phyloP scores from a whole-genome alignment of 1,284 basidiomycete species.

The Austroboletus niveus region DNA sequence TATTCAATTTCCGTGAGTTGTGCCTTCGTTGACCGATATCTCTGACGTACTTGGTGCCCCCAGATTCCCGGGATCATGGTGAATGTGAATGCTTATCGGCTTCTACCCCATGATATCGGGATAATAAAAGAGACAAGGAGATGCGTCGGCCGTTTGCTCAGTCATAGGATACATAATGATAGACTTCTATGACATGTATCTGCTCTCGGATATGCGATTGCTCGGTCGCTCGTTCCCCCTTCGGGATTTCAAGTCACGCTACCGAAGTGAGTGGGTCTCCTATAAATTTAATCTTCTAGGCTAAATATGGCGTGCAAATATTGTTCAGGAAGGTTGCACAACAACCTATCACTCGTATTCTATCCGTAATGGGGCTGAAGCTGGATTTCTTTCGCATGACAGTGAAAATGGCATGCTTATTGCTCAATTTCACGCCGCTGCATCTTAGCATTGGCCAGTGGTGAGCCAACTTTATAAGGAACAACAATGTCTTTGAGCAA shows the following conservation, averaged over 20 bases:
- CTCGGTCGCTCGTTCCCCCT: constrained; percentile 39
- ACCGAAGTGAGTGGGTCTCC: constrained; percentile 52
- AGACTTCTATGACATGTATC: constrained; percentile 71
- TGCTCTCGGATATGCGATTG: constrained; percentile 56
- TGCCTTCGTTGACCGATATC: not conserved
- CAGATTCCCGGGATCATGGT: constrained; percentile 69
- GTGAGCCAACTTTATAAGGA: constrained; percentile 74
- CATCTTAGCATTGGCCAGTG: constrained; percentile 68
- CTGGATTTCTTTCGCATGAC: constrained; percentile 67
- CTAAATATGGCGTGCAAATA: not conserved
- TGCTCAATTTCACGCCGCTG: constrained; percentile 47
- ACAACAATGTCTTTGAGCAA: constrained; percentile 48
- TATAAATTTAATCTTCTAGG: not conserved
- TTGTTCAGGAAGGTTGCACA: constrained; percentile 58
- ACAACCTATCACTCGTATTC: constrained; percentile 77
- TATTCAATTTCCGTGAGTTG: constrained; percentile 72
- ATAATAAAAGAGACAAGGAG: constrained; percentile 51
- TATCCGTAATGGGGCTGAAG: constrained; percentile 68
- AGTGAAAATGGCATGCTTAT: constrained; percentile 47
- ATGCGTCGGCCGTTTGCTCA: constrained; percentile 51
- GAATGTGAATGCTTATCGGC: constrained; percentile 64
- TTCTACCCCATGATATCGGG: constrained; percentile 62
- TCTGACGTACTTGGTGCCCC: constrained; percentile 3
- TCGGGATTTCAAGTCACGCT: constrained; percentile 48
- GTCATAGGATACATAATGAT: constrained; percentile 68